phyloP scores from a whole-genome alignment of 1,139 yeast species.

The Saccharomycopsis hybrid region DNA sequence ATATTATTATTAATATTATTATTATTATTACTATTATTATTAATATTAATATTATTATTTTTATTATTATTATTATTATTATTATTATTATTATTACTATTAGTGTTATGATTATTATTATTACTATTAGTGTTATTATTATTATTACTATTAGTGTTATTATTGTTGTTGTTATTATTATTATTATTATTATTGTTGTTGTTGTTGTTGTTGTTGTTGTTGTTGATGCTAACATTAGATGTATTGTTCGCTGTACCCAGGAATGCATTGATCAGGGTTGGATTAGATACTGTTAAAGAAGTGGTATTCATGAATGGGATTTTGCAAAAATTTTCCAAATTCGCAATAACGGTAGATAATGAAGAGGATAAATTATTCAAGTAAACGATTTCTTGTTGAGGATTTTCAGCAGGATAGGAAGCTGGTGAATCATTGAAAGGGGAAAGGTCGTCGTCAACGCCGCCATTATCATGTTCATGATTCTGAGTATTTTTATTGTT shows the following conservation, averaged over 20 bases:
- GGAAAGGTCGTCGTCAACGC: constrained; percentile 7
- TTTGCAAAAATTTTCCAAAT: constrained; percentile 13
- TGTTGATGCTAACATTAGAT: background rate
- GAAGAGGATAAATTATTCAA: constrained; percentile 12
- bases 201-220: no score
- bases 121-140: no score
- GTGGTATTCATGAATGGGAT: constrained; percentile 5
- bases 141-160: no score
- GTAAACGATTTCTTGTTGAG: background rate
- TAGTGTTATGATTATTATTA: no score
- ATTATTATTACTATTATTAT: no score
- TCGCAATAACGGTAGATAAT: constrained; percentile 11
- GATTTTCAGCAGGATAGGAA: constrained; percentile 7
- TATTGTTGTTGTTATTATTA: no score
- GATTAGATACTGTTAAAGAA: background rate
- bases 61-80: no score
- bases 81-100: no score
- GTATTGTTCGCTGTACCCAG: background rate
- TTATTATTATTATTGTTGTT: background rate
- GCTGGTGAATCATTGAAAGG: constrained; percentile 8
- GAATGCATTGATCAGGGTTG: background rate
- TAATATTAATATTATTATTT: no score
- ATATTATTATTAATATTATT: no score
- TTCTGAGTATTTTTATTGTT: background rate
- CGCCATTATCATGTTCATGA: background rate